phyloP scores from a whole-genome alignment of 257 asterid genomes.

The Mitragyna speciosa region DNA sequence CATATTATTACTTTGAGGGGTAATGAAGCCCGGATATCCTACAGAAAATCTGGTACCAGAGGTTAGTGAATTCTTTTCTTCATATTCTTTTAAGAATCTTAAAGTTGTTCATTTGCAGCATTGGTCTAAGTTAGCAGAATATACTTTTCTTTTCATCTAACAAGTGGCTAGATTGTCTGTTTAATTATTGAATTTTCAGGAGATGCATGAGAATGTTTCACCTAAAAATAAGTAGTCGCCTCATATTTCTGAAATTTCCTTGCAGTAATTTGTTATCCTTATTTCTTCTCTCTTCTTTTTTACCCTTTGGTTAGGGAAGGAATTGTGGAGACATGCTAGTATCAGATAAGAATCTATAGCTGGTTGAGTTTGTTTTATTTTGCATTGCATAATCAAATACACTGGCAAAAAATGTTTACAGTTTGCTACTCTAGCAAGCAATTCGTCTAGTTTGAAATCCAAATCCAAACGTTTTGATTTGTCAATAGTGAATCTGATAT shows the following conservation, averaged over 20 bases:
- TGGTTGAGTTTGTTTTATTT: not conserved
- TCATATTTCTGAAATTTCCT: not conserved
- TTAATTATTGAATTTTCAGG: not conserved
- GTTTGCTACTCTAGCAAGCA: no score
- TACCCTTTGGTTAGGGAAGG: not conserved
- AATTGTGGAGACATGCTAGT: not conserved
- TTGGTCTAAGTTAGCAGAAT: not conserved
- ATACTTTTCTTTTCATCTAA: not conserved
- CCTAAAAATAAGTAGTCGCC: not conserved
- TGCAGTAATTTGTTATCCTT: not conserved
- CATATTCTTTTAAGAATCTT: not conserved
- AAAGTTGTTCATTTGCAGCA: not conserved
- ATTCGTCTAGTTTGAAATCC: not conserved
- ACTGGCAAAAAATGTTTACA: not conserved
- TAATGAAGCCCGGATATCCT: slow-evolving; percentile 37
- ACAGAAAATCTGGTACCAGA: slow-evolving; percentile 32
- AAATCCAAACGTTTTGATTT: not conserved
- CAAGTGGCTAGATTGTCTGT: not conserved
- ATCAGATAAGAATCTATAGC: not conserved
- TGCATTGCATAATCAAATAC: not conserved
- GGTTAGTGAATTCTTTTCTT: slow-evolving; percentile 28
- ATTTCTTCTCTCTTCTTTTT: not conserved
- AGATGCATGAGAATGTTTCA: not conserved
- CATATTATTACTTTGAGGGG: slow-evolving; percentile 45
- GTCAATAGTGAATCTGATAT: not conserved